Evolutionary conservation across 495 filamentous ascomycete species (phyloP).

Genomic region (Penicillium soppii): DNA sequence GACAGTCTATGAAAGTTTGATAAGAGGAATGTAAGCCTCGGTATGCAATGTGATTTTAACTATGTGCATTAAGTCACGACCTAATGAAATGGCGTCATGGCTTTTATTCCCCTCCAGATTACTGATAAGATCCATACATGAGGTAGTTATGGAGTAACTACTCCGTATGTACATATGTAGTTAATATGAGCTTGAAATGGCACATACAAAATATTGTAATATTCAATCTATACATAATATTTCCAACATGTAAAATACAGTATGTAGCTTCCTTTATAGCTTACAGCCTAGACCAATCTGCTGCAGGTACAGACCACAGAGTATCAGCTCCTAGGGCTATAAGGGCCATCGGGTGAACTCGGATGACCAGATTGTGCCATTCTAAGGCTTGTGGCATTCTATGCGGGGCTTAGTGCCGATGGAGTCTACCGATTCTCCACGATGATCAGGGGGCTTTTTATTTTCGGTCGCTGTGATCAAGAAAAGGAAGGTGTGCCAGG

Average conservation of each 20-base stretch:
- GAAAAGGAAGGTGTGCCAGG: constrained; percentile 1
- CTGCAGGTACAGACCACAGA: constrained; percentile 22
- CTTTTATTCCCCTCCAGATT: too few species aligned
- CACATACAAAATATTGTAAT: too few species aligned
- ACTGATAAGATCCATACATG: too few species aligned
- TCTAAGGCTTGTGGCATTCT: constrained; percentile 2
- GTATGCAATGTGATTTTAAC: background rate
- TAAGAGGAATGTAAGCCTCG: background rate
- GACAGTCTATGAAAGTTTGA: background rate
- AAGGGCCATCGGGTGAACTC: constrained; percentile 20
- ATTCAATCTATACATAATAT: too few species aligned
- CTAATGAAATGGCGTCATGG: too few species aligned
- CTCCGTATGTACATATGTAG: too few species aligned
- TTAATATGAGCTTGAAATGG: too few species aligned
- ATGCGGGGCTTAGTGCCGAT: constrained; percentile 24
- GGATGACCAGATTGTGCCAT: constrained; percentile 20
- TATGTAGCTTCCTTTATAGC: too few species aligned
- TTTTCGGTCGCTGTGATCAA: background rate
- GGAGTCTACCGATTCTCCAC: constrained; percentile 11
- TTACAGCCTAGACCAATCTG: constrained; percentile 18
- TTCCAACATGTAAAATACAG: too few species aligned
- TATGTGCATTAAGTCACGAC: too few species aligned
- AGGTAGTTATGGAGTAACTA: too few species aligned
- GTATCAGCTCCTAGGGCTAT: constrained; percentile 17
- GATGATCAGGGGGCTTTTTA: constrained; percentile 21